Evolutionary conservation across 2,329 filamentous ascomycete species (phyloP), one percentile per base, ranked within the genome.

Genomic region (Hortaea sp.): DNA sequence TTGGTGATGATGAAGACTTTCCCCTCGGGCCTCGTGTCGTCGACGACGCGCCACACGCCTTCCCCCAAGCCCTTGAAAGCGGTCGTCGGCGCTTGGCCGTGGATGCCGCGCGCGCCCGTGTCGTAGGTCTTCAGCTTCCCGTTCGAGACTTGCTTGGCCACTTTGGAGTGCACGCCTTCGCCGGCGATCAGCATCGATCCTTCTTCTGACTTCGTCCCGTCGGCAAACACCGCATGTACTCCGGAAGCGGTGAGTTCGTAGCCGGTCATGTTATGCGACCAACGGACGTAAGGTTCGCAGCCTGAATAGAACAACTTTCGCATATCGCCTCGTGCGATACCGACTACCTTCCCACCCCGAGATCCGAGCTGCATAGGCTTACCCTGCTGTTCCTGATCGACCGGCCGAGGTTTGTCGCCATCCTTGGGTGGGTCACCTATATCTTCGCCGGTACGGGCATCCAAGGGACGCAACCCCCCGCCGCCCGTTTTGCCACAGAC

Each of bases 271-370:
- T 75, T 69, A 45, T 71, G 71, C 7, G 61, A 67, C 75, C 78
- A 84, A 27, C 75, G 65, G 5, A 84, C 69, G 40, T 65, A 65
- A 0, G 69, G 59, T 49, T 82, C 78, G 47, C 72, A 73, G 1
- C 78, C 79, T 12, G 71, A 63, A 40, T 79, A 60, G 55, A 84
- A 82, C 5, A 78, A 51, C 41, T 63, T 68, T 2, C 80, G 69
- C 79, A 84, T 82, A 32, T 81, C 78, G 4, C 79, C 79, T 5
- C 80, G 66, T 0, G 77, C 71, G 37, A 83, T 79, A 0, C 79
- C 79, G 0, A 84, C 70, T 6, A 78, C 68, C 57, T 81, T 79
- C 5, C 75, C 77, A 35, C 67, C 77, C 13, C 78, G 69, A 11
- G 75, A 79, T 0, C 61, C 47, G 29, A 82, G 63, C 1, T 31